Base-by-base conservation (phyloP, 179 eudicot species). In the Silene vulgaris region DNA sequence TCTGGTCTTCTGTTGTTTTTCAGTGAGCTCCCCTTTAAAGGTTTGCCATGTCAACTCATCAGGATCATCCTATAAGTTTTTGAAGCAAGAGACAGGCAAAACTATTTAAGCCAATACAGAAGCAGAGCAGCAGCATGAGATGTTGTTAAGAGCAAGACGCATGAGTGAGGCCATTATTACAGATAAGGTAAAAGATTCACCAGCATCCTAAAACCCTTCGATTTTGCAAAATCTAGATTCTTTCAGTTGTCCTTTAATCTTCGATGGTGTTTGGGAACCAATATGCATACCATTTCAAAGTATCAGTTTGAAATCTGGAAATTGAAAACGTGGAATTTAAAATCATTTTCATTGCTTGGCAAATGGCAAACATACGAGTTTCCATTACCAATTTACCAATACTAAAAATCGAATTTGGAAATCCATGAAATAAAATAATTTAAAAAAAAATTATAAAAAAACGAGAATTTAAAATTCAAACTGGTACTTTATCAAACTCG, bases 11-110 rank as follows among this genome's bases (percentile, higher is more conserved):
- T 92, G 95, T 83, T 95, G 99, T 87, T 90, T 95, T 85, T 95
- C 99, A 4, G 99, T 95, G 78, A 95, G 97, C 82, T 92, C 93
- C 26, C 99, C 99, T 84, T 88, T 93, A 86, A 82, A 93, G 74
- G 84, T 93, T 89, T 95, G 99, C 99, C 99, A 95, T 14, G 93
- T 95, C 79, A 95, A 83, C 85, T 95, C 99, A 3, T 95, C 99
- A 78, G 65, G 62, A 56, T 93, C 97, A 45, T 90, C 99, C 99
- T 95, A 83, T 61, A 69, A 19, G 54, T n/a, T 72, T 65, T 76
- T 68, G 72, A 74, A 69, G 81, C 20, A 60, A 48, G 60, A 66
- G 29, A 66, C 37, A 14, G 26, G 43, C 57, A 73, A 56, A 73
- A 20, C 13, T 26, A 52, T 74, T 11, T 9, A 62, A 69, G 28